Evolutionary conservation across 768 basidiomycete species (phyloP).

Genomic region (Auriscalpium orientale): DNA sequence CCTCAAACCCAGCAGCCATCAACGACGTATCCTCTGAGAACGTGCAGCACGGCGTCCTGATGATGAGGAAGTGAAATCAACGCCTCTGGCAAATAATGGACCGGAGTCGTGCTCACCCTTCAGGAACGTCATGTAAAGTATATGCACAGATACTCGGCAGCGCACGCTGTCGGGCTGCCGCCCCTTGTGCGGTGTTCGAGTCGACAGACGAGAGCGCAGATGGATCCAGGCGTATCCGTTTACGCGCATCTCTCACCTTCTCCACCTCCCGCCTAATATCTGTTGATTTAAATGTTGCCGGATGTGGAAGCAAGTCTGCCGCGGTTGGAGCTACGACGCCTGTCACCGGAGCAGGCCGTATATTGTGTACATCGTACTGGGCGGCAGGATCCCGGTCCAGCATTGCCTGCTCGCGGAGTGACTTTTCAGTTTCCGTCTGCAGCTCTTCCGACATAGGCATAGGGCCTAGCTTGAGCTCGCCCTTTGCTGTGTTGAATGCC

Average conservation of each 20-base stretch:
- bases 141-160: slow-evolving; percentile 93
- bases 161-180: slow-evolving; percentile 50
- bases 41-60: slow-evolving; percentile 73
- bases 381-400: slow-evolving; percentile 60
- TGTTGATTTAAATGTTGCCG: slow-evolving; percentile 71
- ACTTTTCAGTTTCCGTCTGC: slow-evolving; percentile 70
- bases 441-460: slow-evolving; percentile 75
- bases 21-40: slow-evolving; percentile 90
- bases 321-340: slow-evolving; percentile 60
- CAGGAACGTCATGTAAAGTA: slow-evolving; percentile 90
- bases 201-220: slow-evolving; percentile 52
- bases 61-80: slow-evolving; percentile 1
- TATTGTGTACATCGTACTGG: slow-evolving; percentile 55
- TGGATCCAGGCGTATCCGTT: slow-evolving; percentile 87
- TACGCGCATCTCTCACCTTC: slow-evolving; percentile 80
- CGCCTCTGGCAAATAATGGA: not conserved
- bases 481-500: slow-evolving; percentile 69
- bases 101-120: slow-evolving; percentile 56
- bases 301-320: slow-evolving; percentile 72
- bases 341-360: slow-evolving; percentile 39
- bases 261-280: slow-evolving; percentile 92
- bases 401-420: slow-evolving; percentile 75
- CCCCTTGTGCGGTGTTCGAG: slow-evolving; percentile 49
- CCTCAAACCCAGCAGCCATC: slow-evolving; percentile 91
- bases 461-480: slow-evolving; percentile 80